Evolutionary conservation across 208 protist species (phyloP), one percentile per base, ranked within the genome.

Genomic region (Trypanosoma melophagium): DNA sequence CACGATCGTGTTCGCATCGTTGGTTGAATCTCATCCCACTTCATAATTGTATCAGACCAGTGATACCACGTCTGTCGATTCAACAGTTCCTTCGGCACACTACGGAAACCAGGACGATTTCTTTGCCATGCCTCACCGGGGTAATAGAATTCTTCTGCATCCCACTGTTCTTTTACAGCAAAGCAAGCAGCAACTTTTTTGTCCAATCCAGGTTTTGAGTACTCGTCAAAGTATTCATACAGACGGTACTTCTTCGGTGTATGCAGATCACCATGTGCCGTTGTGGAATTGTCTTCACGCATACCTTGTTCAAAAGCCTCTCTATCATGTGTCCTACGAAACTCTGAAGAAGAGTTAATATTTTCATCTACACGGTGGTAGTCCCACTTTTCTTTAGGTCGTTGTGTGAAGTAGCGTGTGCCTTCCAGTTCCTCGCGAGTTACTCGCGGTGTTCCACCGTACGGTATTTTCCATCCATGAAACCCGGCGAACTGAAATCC

Each of bases 191-290:
- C 87, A 7, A 88, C 68, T 75, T 95, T 95, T 40, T 65, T 72
- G 69, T 95, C 79, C 9, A 81, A 75, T 14, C 90, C 90, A 28
- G 90, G 90, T 69, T 92, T 87, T 59, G 85, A 93, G 71, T 95
- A 95, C 74, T 92, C 86, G 63, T 95, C 90, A 75, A 95, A 95
- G 77, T 95, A 85, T 60, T 95, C 87, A 76, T 95, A 89, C 41
- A 95, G 65, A 40, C 86, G 86, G 69, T 95, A 93, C 41, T 93
- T 79, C 66, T 73, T 76, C 9, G 90, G 90, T 16, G 85, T 92
- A 75, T 95, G 86, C 38, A 92, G 66, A 41, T 79, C 82, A 12
- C 82, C 90, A 69, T 89, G 78, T 17, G 83, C 49, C 13, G 65
- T 81, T 0, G 83, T 89, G 14, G 80, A 84, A 72, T 90, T 90